phyloP scores from a whole-genome alignment of 495 filamentous ascomycete species.

The Daldinia concentrica region DNA sequence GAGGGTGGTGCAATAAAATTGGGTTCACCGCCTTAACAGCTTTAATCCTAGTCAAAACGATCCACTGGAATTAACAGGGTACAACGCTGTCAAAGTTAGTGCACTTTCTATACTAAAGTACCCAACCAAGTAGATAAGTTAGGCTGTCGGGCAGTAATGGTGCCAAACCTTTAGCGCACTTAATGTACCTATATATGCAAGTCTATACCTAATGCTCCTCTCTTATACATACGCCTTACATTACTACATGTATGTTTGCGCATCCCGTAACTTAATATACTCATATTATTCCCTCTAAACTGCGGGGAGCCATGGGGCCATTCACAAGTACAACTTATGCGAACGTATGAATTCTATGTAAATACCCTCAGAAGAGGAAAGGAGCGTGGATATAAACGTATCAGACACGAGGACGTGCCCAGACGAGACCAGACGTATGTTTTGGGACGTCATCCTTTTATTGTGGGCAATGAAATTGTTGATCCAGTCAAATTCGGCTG shows the following conservation, averaged over 20 bases:
- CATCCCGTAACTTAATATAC: constrained; percentile 4
- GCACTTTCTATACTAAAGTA: not conserved
- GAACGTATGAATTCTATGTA: constrained; percentile 27
- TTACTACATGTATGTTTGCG: not conserved
- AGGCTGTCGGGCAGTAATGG: not conserved
- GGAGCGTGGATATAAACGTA: constrained; percentile 17
- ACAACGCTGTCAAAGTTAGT: constrained; percentile 15
- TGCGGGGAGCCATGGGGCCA: constrained; percentile 31
- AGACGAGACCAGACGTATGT: constrained; percentile 18
- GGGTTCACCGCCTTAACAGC: constrained; percentile 2
- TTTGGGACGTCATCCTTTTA: constrained; percentile 24
- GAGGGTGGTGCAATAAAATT: constrained; percentile 27
- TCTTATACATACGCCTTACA: not conserved
- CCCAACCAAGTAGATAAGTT: not conserved
- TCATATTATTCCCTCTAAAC: constrained; percentile 21
- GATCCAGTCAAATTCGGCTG: constrained; percentile 15
- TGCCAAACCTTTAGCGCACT: not conserved
- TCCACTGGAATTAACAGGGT: constrained; percentile 16
- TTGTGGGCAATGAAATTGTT: constrained; percentile 14
- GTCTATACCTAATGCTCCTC: not conserved
- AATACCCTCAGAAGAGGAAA: constrained; percentile 31
- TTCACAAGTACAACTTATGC: constrained; percentile 8
- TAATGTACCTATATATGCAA: not conserved
- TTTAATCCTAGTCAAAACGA: constrained; percentile 3
- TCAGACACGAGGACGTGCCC: constrained; percentile 14